A percentile compares a stretch with the other conserved stretches of the same genome.
Evolutionary conservation across 768 basidiomycete genomes (phyloP).

Genomic region (Phanerochaete sordida): DNA sequence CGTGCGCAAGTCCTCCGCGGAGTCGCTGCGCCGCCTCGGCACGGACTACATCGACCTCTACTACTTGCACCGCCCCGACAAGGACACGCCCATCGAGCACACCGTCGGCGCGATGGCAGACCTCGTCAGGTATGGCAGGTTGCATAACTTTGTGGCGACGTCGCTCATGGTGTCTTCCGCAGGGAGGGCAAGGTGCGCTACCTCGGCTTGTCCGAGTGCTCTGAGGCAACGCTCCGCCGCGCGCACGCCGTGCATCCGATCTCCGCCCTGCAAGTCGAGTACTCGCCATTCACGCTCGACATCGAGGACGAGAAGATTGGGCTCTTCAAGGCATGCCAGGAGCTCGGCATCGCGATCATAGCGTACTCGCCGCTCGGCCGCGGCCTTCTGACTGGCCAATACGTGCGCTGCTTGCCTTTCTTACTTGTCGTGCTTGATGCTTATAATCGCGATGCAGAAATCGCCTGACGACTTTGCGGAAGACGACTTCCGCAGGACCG

Average conservation of each 20-base stretch:
- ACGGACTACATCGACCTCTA: conserved; percentile 29
- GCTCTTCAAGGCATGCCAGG: conserved; percentile 32
- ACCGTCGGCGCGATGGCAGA: conserved; percentile 25
- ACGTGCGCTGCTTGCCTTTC: conserved; percentile 22
- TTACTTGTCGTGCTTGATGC: conserved; percentile 19
- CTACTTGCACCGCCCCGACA: conserved; percentile 25
- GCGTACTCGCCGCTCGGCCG: conserved; percentile 48
- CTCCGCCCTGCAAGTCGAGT: conserved; percentile 34
- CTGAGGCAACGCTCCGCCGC: conserved; percentile 30
- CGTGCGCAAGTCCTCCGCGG: conserved; percentile 19
- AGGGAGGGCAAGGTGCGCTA: conserved; percentile 33
- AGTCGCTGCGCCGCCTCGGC: conserved; percentile 24
- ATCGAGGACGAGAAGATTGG: conserved; percentile 33
- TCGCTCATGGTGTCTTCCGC: background rate
- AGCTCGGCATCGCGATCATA: conserved; percentile 38
- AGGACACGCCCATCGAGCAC: conserved; percentile 12
- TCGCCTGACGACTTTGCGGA: conserved; percentile 12
- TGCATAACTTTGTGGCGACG: background rate
- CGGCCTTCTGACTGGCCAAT: conserved; percentile 45
- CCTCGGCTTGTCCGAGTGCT: conserved; percentile 33
- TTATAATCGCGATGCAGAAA: conserved; percentile 21
- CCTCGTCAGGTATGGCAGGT: conserved; percentile 23
- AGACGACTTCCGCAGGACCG: conserved; percentile 22
- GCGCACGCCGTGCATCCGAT: conserved; percentile 36
- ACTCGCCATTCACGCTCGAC: conserved; percentile 33